Conservation (phyloP, 176 grass and related monocot genomes). For the Juncus effusus region DNA sequence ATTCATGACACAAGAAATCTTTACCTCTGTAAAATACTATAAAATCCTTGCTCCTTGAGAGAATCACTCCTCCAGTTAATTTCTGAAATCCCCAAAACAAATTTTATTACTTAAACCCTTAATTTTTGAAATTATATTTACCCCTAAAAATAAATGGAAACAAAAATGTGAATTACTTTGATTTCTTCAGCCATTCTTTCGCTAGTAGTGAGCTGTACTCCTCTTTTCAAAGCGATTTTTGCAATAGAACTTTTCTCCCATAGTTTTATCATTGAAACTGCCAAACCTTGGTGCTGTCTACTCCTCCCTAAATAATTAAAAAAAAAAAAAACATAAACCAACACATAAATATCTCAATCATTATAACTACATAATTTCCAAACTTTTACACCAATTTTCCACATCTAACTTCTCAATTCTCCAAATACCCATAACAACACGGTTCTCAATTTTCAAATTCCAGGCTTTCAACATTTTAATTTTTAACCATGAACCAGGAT, state of each 20-base stretch:
- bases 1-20: slow-evolving; percentile 74
- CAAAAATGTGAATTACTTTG: slow-evolving; percentile 47
- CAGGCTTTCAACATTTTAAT: too few relatives aligned
- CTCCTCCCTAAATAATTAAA: slow-evolving; percentile 52
- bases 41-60: slow-evolving; percentile 87
- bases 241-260: slow-evolving; percentile 94
- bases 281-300: slow-evolving; percentile 90
- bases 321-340: slow-evolving; percentile 14
- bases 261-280: slow-evolving; percentile 70
- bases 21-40: slow-evolving; percentile 98
- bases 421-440: too few relatives aligned
- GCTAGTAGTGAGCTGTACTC: slow-evolving; percentile 82
- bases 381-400: too few relatives aligned
- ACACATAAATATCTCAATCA: background rate
- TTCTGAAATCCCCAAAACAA: slow-evolving; percentile 41
- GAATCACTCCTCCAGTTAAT: slow-evolving; percentile 82
- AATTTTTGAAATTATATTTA: background rate
- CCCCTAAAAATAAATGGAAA: background rate
- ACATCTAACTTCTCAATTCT: too few relatives aligned
- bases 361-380: too few relatives aligned
- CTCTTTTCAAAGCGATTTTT: slow-evolving; percentile 90
- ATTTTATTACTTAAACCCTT: slow-evolving; percentile 3
- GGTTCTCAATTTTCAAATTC: too few relatives aligned
- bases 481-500: too few relatives aligned
- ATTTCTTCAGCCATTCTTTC: slow-evolving; percentile 98